Conservation (phyloP, 805 yeast species). For the Starmerella sirachaensis region DNA sequence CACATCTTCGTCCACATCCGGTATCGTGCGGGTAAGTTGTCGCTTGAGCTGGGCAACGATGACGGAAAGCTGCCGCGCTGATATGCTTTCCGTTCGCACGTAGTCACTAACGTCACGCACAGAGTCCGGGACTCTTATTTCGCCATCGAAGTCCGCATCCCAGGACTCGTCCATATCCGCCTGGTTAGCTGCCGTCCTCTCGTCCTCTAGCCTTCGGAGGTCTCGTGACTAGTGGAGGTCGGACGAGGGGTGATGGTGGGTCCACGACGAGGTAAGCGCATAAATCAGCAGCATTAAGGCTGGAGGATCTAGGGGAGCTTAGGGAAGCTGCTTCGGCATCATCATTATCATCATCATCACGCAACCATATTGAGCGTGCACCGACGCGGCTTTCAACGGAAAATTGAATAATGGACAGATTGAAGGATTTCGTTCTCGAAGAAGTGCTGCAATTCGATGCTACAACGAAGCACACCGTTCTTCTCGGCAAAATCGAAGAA, state of each 20-base stretch:
- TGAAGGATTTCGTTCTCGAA: constrained; percentile 34
- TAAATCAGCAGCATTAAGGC: too few relatives aligned
- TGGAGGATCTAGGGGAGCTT: too few relatives aligned
- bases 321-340: too few relatives aligned
- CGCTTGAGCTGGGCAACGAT: constrained; percentile 19
- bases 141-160: constrained; percentile 48
- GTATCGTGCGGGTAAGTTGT: constrained; percentile 7
- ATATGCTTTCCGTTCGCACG: constrained; percentile 20
- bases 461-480: constrained; percentile 48
- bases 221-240: too few relatives aligned
- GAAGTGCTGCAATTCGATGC: constrained; percentile 45
- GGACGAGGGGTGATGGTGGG: too few relatives aligned
- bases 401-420: constrained; percentile 13
- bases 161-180: constrained; percentile 32
- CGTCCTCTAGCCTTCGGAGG: too few relatives aligned
- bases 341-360: neutral
- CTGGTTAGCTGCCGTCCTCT: neutral
- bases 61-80: constrained; percentile 19
- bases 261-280: too few relatives aligned
- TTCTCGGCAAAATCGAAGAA: constrained; percentile 55
- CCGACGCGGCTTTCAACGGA: neutral
- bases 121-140: constrained; percentile 18
- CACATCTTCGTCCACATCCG: neutral
- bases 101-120: constrained; percentile 14
- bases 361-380: neutral